A percentile compares a stretch with the other conserved stretches of the same genome.
These are phyloP conservation scores for Wallacemonas collosoma DNA, from an alignment of 208 protist genomes.

Conservation along the genomic window DNA sequence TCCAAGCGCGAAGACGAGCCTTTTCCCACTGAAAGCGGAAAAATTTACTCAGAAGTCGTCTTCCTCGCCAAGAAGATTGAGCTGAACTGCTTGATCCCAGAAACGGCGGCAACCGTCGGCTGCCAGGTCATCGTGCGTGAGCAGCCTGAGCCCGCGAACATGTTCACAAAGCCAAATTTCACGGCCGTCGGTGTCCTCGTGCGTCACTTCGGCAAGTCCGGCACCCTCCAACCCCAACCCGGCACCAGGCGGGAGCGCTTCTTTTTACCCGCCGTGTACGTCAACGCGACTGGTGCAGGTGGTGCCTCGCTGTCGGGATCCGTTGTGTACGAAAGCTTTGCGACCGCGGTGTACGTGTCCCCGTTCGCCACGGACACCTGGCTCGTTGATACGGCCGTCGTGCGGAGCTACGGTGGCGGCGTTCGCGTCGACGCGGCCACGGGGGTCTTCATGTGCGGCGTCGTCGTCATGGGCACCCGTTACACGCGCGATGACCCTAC, in stretches of 20 bases:
- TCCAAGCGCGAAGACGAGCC: neutral
- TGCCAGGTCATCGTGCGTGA: conserved; percentile 28
- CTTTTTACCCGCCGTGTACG: conserved; percentile 34
- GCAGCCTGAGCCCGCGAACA: conserved; percentile 15
- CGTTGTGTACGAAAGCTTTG: conserved; percentile 35
- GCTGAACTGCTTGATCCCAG: conserved; percentile 33
- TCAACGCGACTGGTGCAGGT: conserved; percentile 22
- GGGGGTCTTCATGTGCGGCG: conserved; percentile 26
- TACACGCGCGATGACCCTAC: conserved; percentile 20
- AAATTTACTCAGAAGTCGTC: conserved; percentile 29
- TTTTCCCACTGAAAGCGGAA: neutral
- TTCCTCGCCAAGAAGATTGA: conserved; percentile 38
- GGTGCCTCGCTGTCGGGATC: conserved; percentile 11
- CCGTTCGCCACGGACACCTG: conserved; percentile 20
- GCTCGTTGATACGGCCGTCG: conserved; percentile 37
- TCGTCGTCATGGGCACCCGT: conserved; percentile 35
- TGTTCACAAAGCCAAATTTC: conserved; percentile 35
- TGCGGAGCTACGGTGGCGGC: conserved; percentile 41
- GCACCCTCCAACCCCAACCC: neutral
- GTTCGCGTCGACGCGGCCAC: conserved; percentile 29
- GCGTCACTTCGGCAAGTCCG: conserved; percentile 33
- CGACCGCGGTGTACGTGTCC: conserved; percentile 33
- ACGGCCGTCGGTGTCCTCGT: conserved; percentile 24
- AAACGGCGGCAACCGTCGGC: neutral
- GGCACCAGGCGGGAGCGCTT: conserved; percentile 13